Evolutionary conservation across 805 yeast genomes (phyloP), one percentile per base, ranked within the genome.

Genomic region (Tetrapisispora iriomotensis): DNA sequence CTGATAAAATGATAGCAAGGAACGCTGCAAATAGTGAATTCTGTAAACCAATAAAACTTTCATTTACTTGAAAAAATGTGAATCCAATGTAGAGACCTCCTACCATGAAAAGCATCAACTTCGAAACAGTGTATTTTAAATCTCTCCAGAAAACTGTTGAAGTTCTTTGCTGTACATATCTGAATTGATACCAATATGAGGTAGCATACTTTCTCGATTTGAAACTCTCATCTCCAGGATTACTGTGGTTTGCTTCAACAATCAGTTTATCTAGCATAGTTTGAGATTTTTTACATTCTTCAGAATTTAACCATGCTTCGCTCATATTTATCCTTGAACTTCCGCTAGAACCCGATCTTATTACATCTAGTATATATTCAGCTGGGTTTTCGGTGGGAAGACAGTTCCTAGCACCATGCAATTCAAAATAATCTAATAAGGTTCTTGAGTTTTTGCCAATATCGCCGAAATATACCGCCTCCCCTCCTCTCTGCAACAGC

Each of bases 321-420:
- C 64, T 61, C 75, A 80, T 81, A 24, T 80, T 74, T 21, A 62
- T 66, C 12, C 62, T 51, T 8, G 67, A 71, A 27, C 60, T 50
- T 1, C 83, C 77, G 15, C 82, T 77, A 2, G 86, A 83, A 47
- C 83, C 86, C 18, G 86, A 85, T 27, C 86, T 86, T 56, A 81
- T 76, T 18, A 71, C 74, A 42, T 77, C 79, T 42, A 79, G 57
- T 58, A 78, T 74, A 63, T 77, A 79, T 54, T 78, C 85, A 7
- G 84, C 85, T 2, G 85, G 84, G 46, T 79, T 79, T 39, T 75
- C 83, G 10, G 52, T 56, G 13, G 55, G 53, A 4, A 58, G 58
- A 60, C 87, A 80, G 38, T 68, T 68, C 48, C 77, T 69, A 13
- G 85, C 84, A 18, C 92, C 82, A 49, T 77, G 60, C 39, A 63